Base-by-base conservation (phyloP, 1,139 yeast genomes). In the Lodderomyces orthopsilosis region DNA sequence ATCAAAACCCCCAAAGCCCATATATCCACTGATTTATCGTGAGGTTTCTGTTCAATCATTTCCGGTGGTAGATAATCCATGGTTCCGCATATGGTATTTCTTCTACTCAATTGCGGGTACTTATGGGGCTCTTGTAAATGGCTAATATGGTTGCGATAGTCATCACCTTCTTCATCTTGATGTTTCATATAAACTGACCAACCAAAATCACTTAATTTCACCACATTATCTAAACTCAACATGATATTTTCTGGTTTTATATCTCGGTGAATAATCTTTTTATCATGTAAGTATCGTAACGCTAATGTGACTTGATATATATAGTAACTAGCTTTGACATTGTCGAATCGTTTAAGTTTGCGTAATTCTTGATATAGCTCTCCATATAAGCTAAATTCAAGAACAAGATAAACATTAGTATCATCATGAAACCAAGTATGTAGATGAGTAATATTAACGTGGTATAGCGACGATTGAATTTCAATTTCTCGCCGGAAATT, bases 61-160 rank as follows among this genome's bases (percentile, higher is more conserved):
- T 93, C 98, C 2, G 98, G 98, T 0, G 98, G 95, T 14, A 93
- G 65, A 57, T 93, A 93, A 62, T 93, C 98, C 34, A 93, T 70
- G 0, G 98, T 93, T 0, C 98, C 98, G 63, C 98, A 93, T 67
- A 93, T 79, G 0, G 98, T 93, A 15, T 81, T 74, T 53, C 98
- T 68, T 50, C 82, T 62, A 13, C 51, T 52, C 15, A n/a, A 21
- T 5, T 8, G n/a, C 19, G 7, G 3, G 34, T 10, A n/a, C n/a
- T n/a, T n/a, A n/a, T 27, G 32, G 9, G 6, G 34, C 14, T 30
- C n/a, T 30, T 30, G 34, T 9, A 30, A 8, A 4, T 30, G 34
- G 34, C 34, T 30, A 15, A 30, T 30, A 30, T 30, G 34, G 34
- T 15, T 17, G 12, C 12, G 34, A 30, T 30, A 15, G 4, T 28